Conservation (phyloP, 768 basidiomycete species). For the Rhodotorula babjevae region DNA sequence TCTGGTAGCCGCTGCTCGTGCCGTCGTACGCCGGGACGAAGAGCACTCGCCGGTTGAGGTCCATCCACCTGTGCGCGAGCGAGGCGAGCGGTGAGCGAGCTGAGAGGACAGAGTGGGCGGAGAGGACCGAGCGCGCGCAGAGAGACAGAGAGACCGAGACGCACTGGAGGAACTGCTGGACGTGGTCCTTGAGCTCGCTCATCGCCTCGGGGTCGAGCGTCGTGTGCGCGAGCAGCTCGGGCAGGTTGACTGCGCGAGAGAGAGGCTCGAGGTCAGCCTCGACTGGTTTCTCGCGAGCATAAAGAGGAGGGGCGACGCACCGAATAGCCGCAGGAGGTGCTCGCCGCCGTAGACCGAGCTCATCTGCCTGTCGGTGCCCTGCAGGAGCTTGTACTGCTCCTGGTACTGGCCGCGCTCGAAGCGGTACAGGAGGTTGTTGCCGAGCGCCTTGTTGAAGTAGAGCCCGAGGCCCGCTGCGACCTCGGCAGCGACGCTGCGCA, state of each 20-base stretch:
- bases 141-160: slow-evolving; percentile 31
- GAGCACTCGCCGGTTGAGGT: slow-evolving; percentile 63
- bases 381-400: slow-evolving; percentile 62
- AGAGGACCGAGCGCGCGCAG: too few relatives aligned
- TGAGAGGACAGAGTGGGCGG: too few relatives aligned
- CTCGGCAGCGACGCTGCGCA: slow-evolving; percentile 59
- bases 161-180: slow-evolving; percentile 78
- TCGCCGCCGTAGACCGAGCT: slow-evolving; percentile 89
- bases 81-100: neutral
- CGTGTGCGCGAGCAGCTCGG: slow-evolving; percentile 80
- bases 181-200: slow-evolving; percentile 74
- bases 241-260: slow-evolving; percentile 65
- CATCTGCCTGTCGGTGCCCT: slow-evolving; percentile 83
- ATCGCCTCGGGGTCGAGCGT: slow-evolving; percentile 87
- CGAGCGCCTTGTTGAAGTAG: slow-evolving; percentile 84
- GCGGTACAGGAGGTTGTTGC: slow-evolving; percentile 84
- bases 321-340: slow-evolving; percentile 84
- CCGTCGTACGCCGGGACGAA: slow-evolving; percentile 76
- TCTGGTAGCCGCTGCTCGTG: slow-evolving; percentile 72
- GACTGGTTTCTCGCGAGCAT: too few relatives aligned
- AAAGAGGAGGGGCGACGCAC: slow-evolving; percentile 51
- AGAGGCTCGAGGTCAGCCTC: neutral
- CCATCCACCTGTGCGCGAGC: slow-evolving; percentile 62
- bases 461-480: slow-evolving; percentile 76
- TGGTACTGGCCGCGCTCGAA: slow-evolving; percentile 93